Base-by-base conservation (phyloP, 2,329 filamentous ascomycete species). In the Ampelomyces quisqualis region DNA sequence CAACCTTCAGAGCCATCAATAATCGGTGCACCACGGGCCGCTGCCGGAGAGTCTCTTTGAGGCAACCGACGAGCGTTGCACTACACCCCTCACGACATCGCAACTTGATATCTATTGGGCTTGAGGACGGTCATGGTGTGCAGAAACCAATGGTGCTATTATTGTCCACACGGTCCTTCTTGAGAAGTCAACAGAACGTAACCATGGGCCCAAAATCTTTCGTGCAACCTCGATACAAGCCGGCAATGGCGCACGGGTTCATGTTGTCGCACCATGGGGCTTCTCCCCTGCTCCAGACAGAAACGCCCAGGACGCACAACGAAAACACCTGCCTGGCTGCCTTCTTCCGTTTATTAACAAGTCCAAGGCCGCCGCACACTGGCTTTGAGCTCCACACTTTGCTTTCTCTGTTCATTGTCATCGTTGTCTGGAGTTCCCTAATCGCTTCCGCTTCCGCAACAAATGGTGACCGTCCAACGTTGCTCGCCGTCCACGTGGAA, bases 231-330 rank as follows among this genome's bases (percentile, higher is more conserved):
- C 51, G 50, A 51, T 45, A 40, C 40, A 47, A 51, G 38, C 51
- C 60, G 49, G 49, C 44, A 54, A 43, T 53, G 47, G 49, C 40
- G 45, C 40, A 44, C 48, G 39, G 45, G 39, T 45, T 45, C 41
- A 38, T 34, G 34, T n/a, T 58, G 64, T 65, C 58, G 57, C 62
- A 65, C 64, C 64, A 67, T 64, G 32, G 40, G 35, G 33, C 40
- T 28, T 13, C 23, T 47, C 51, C 43, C 51, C 41, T 49, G 44
- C 46, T 49, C 15, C 34, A 24, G 31, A 29, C 31, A 34, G 32
- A 40, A 47, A 43, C 43, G 37, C 50, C 34, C 43, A 47, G 49
- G 38, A 47, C 44, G 47, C 46, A 53, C 40, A 49, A 53, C 47
- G 50, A 47, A 40, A 49, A 54, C 43, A 43, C 43, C 47, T 50